A percentile compares a stretch with the other conserved stretches of the same genome.
Evolutionary conservation across 2,329 filamentous ascomycete species (phyloP).

Genomic region (Thelonectria rubi): DNA sequence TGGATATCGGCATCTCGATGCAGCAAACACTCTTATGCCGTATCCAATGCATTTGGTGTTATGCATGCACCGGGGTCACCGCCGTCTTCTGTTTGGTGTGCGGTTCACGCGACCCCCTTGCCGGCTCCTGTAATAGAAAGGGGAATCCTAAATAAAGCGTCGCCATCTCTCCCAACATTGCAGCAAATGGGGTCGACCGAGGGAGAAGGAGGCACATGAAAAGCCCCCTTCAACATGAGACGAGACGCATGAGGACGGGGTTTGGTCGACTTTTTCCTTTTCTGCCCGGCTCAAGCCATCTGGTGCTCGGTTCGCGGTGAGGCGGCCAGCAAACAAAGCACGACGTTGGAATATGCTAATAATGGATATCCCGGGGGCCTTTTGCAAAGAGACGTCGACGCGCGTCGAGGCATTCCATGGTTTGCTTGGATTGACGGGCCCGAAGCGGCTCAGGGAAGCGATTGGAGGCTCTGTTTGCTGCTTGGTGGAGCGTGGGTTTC

Average conservation of each 20-base stretch:
- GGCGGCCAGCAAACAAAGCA: background rate
- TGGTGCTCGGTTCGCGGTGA: conserved; percentile 3
- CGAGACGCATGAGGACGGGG: conserved; percentile 13
- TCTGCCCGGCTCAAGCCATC: background rate
- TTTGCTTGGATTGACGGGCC: background rate
- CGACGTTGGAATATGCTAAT: too few species aligned
- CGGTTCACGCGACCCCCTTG: too few species aligned
- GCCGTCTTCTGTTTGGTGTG: too few species aligned
- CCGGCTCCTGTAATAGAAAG: too few species aligned
- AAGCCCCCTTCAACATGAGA: conserved; percentile 19
- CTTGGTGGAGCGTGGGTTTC: background rate
- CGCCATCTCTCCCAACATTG: too few species aligned
- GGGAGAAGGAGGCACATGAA: background rate
- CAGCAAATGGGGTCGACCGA: background rate
- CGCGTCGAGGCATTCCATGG: too few species aligned
- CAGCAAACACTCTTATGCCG: too few species aligned
- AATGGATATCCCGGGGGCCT: background rate
- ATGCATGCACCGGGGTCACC: too few species aligned
- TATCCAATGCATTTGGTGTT: too few species aligned
- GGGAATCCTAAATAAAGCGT: too few species aligned
- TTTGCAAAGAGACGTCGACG: background rate
- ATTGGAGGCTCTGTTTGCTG: background rate
- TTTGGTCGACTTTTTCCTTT: background rate
- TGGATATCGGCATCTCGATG: too few species aligned
- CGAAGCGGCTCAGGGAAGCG: background rate